Percentiles rank a stretch among this genome's conserved stretches.
phyloP scores from a whole-genome alignment of 257 asterid species.

The Solanum chiquidenum region DNA sequence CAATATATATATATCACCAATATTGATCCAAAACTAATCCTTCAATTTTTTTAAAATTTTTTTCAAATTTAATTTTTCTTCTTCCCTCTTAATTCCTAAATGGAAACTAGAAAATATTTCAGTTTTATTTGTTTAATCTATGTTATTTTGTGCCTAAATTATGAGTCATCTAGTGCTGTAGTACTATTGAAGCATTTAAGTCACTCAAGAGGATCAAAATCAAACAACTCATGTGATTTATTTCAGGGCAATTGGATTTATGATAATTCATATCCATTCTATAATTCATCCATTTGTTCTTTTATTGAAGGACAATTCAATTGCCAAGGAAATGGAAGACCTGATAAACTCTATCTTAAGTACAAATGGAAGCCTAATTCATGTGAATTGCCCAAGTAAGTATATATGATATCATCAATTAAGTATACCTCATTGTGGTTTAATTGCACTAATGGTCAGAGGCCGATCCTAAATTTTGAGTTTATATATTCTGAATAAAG shows the following conservation, averaged over 20 bases:
- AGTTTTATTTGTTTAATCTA: background rate
- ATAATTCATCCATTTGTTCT: conserved; percentile 45
- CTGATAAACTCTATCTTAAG: conserved; percentile 46
- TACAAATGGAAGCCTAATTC: conserved; percentile 59
- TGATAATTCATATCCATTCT: conserved; percentile 32
- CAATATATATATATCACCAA: background rate
- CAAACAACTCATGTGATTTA: conserved; percentile 33
- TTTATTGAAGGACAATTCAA: conserved; percentile 55
- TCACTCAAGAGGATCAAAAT: background rate
- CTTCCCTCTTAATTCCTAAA: background rate
- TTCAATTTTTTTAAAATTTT: background rate
- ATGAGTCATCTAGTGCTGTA: background rate
- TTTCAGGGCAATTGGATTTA: conserved; percentile 57
- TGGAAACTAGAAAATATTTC: background rate
- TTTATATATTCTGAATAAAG: background rate
- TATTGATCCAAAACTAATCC: background rate
- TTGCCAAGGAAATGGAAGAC: conserved; percentile 54
- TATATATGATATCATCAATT: conserved; percentile 1
- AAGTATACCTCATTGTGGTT: background rate
- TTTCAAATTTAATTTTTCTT: background rate
- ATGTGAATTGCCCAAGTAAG: conserved; percentile 44
- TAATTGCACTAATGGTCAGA: background rate
- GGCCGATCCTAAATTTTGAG: background rate
- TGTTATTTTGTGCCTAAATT: background rate
- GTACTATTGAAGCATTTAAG: background rate